These are phyloP conservation scores for Penicillium arizonense DNA, from an alignment of 495 filamentous ascomycete genomes.

Conservation along the genomic window DNA sequence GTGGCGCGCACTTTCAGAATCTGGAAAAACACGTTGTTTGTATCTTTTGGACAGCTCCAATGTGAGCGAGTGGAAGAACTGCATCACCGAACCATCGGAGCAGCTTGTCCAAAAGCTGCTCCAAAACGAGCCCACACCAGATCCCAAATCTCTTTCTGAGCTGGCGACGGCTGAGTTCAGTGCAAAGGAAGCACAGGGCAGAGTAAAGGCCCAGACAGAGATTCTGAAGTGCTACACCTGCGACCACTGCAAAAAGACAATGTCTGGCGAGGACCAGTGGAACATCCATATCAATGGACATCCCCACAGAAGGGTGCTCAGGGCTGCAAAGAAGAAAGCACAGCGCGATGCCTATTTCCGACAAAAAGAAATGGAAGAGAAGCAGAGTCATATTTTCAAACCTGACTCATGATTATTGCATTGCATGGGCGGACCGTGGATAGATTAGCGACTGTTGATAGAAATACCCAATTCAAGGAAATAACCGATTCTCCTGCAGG, in stretches of 20 bases:
- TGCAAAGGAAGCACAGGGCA: slow-evolving; percentile 49
- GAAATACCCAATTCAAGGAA: background rate
- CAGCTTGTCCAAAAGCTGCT: slow-evolving; percentile 62
- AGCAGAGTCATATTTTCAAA: background rate
- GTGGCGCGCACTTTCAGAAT: slow-evolving; percentile 57
- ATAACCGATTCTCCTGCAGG: too few species aligned
- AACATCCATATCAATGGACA: slow-evolving; percentile 67
- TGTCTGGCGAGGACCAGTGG: slow-evolving; percentile 74
- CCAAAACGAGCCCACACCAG: slow-evolving; percentile 49
- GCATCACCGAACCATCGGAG: slow-evolving; percentile 63
- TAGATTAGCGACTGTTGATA: background rate
- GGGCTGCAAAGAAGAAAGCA: slow-evolving; percentile 28
- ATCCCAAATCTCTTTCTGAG: slow-evolving; percentile 60
- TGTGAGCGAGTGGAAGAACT: slow-evolving; percentile 49
- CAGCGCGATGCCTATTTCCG: slow-evolving; percentile 33
- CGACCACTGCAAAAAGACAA: slow-evolving; percentile 67
- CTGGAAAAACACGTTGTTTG: slow-evolving; percentile 50
- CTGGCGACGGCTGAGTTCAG: slow-evolving; percentile 54
- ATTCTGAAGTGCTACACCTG: slow-evolving; percentile 51
- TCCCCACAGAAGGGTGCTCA: slow-evolving; percentile 52
- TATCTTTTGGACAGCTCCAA: slow-evolving; percentile 78
- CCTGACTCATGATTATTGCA: background rate
- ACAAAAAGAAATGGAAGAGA: slow-evolving; percentile 13
- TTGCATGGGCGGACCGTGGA: background rate
- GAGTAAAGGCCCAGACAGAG: slow-evolving; percentile 31